Evolutionary conservation across 2,329 filamentous ascomycete species (phyloP), one percentile per base, ranked within the genome.

Genomic region (Ophiostoma australiae): DNA sequence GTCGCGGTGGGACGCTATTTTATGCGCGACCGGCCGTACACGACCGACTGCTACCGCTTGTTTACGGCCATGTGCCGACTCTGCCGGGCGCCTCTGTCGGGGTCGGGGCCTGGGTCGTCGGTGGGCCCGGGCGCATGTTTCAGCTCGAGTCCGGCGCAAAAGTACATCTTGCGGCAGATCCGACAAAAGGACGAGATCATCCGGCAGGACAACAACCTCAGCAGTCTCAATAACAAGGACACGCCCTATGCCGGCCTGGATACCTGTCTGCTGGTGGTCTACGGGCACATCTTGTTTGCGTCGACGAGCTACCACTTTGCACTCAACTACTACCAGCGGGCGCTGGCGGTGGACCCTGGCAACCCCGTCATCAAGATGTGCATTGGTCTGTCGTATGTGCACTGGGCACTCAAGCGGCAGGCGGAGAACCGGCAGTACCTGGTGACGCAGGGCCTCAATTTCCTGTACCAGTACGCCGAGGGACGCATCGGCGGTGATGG

Each of bases 91-190:
- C 88, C 90, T 1, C 84, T 88, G 52, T 33, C 37, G 10, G 39
- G 37, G 5, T 44, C 66, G 20, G 66, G 37, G 1, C 37, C 66
- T 10, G 66, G 66, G 11, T 41, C 66, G 6, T 5, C 37, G 5
- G 13, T 48, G n/a, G 66, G 66, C 4, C 66, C 66, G n/a, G 66
- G 66, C 4, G 86, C 89, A 39, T 92, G 90, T 83, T 97, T 94
- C 79, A 90, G 90, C 69, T 90, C 90, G 2, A 91, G 92, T 0
- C 90, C 92, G 0, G 90, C 90, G 27, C 93, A 97, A 79, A 98
- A 98, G 78, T 97, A 92, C 77, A 89, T 98, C 76, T 84, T 97
- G 72, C 89, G 95, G 4, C 93, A 97, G 80, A 92, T 99, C 80
- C 96, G 97, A 79, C 88, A 89, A 3, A 91, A 97, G 82, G 95